Conservation (phyloP, 1,284 basidiomycete genomes). For the Ceratobasidium sp. region DNA sequence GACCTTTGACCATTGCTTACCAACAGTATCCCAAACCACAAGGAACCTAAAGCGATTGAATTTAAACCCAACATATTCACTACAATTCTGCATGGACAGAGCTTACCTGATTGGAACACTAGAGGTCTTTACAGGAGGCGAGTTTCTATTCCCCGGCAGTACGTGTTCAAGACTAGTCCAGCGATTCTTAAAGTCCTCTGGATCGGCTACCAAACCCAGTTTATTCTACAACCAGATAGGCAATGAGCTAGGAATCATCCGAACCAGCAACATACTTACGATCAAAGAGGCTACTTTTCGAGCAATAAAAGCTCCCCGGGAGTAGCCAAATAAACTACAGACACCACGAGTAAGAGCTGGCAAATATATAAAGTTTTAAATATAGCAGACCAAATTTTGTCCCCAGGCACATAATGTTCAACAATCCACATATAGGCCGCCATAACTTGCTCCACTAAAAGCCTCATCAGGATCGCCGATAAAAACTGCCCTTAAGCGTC, state of each 20-base stretch:
- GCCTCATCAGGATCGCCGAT: too few species aligned
- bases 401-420: too few species aligned
- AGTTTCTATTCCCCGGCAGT: background rate
- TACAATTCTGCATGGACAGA: background rate
- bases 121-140: background rate
- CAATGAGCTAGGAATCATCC: too few species aligned
- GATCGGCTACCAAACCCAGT: background rate
- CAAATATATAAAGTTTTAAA: too few species aligned
- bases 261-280: constrained; percentile 5
- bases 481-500: too few species aligned
- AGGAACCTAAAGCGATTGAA: background rate
- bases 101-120: constrained; percentile 22
- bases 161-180: constrained; percentile 19
- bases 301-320: constrained; percentile 44
- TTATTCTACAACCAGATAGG: background rate
- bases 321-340: constrained; percentile 33
- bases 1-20: background rate
- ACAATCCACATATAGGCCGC: too few species aligned
- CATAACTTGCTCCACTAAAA: too few species aligned
- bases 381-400: too few species aligned
- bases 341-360: background rate
- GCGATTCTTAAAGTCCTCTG: constrained; percentile 1
- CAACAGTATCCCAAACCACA: constrained; percentile 39
- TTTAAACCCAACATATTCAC: background rate
- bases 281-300: constrained; percentile 44